phyloP scores from a whole-genome alignment of 31 red algal species.

The Odonthalia washingtoniensis region DNA sequence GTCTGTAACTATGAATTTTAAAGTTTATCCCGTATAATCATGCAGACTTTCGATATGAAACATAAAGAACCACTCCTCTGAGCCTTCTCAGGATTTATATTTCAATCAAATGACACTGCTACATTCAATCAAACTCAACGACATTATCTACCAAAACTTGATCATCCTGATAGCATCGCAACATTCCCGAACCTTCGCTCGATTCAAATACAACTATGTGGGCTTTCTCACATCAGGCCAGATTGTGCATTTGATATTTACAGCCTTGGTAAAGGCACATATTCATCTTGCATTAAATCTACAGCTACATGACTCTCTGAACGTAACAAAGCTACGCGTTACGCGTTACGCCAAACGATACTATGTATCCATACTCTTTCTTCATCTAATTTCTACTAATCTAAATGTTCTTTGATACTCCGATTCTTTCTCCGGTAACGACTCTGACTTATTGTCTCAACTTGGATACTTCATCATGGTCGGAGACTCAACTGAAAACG shows the following conservation, averaged over 20 bases:
- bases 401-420: too few relatives aligned
- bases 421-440: constrained; percentile 50
- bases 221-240: constrained; percentile 27
- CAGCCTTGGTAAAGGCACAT: constrained; percentile 15
- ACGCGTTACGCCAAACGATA: too few relatives aligned
- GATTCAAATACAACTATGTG: constrained; percentile 26
- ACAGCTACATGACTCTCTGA: too few relatives aligned
- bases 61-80: constrained; percentile 13
- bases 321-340: too few relatives aligned
- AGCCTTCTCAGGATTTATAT: constrained; percentile 17
- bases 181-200: background rate
- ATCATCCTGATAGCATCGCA: background rate
- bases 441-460: constrained; percentile 28
- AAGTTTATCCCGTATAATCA: background rate
- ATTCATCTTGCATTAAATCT: constrained; percentile 33
- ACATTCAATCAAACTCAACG: background rate
- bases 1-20: background rate
- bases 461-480: constrained; percentile 32
- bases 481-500: background rate
- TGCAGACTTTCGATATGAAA: constrained; percentile 8
- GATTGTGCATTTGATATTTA: constrained; percentile 37
- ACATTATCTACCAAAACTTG: background rate
- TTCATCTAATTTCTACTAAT: too few relatives aligned
- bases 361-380: too few relatives aligned
- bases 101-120: background rate